Evolutionary conservation across 176 grass and related monocot species (phyloP), one percentile per base, ranked within the genome.

Genomic region (Bothriochloa decipiens): DNA sequence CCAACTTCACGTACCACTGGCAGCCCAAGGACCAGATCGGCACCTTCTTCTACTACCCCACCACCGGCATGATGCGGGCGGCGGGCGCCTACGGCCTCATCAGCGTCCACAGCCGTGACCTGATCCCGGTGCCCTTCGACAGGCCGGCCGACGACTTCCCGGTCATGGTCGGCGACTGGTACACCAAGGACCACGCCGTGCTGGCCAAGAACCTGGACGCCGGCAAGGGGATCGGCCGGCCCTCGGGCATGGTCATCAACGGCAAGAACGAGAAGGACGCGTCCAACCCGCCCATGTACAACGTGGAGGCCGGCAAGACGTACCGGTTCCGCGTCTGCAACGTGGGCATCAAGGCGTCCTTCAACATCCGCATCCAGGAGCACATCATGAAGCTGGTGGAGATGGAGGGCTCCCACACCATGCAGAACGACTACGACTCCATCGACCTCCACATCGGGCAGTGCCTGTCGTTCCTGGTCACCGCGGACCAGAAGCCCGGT

Each of bases 21-120:
- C 96, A 98, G 86, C 78, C 87, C 29, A 95, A 98, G 87, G 96
- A 98, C 55, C 93, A 98, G 89, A 98, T 98, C 62, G 96, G 96
- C 68, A 98, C 46, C 81, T 98, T 92, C 92, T 93, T 90, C 93
- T 98, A 98, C 73, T 98, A 83, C 87, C 96, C 96, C 22, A 93
- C 87, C 64, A 70, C 92, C 37, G 93, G 87, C 77, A 93, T 98
- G 93, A 91, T 95, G 76, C 92, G 91, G 33, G 89, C 87, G 47
- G 91, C 87, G 6, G 96, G 96, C 3, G 96, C 50, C 2, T 93
- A 88, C 84, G 96, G 96, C 7, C 63, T 88, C 76, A 88, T 98
- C 76, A 90, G 28, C 62, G 84, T 98, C 35, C 90, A 98, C 87
- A 98, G 96, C 87, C 89, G 96, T 6, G 78, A 85, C 53, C 93